A percentile compares a stretch with the other conserved stretches of the same genome.
phyloP scores from a whole-genome alignment of 2,329 filamentous ascomycete genomes.

The Colletotrichum higginsianum region DNA sequence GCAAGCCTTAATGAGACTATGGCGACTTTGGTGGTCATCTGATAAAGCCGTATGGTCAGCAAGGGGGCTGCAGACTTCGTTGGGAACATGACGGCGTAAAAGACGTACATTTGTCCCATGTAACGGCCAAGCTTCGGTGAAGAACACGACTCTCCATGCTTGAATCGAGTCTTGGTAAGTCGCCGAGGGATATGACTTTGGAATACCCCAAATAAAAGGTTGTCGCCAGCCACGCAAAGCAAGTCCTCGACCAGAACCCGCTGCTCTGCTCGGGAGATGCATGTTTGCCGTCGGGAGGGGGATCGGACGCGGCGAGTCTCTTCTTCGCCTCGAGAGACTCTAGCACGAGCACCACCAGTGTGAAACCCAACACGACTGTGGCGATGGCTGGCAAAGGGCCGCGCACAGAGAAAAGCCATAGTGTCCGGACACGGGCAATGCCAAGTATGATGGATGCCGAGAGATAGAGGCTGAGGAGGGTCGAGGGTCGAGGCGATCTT shows the following conservation, averaged over 20 bases:
- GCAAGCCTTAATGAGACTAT: conserved; percentile 42
- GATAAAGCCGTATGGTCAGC: neutral
- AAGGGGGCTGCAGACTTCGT: too few relatives aligned
- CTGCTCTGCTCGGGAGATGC: conserved; percentile 13
- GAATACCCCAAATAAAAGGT: conserved; percentile 23
- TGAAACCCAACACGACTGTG: neutral
- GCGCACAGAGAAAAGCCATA: too few relatives aligned
- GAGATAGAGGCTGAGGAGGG: too few relatives aligned
- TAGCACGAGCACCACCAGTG: neutral
- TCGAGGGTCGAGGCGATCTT: too few relatives aligned
- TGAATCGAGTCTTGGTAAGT: conserved; percentile 21
- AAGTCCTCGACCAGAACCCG: conserved; percentile 36
- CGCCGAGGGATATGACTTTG: conserved; percentile 20
- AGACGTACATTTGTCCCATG: conserved; percentile 44
- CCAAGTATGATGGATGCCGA: too few relatives aligned
- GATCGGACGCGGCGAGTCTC: neutral
- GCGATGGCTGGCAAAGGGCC: too few relatives aligned
- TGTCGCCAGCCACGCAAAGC: conserved; percentile 25
- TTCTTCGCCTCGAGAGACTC: conserved; percentile 21
- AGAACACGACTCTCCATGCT: conserved; percentile 10
- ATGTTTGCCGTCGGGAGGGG: neutral
- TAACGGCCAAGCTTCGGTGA: neutral
- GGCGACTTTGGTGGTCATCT: conserved; percentile 42
- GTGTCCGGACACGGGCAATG: too few relatives aligned
- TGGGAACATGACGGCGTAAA: too few relatives aligned